Evolutionary conservation across 257 asterid species (phyloP), one percentile per base, ranked within the genome.

Genomic region (Rubia yunnanensis): DNA sequence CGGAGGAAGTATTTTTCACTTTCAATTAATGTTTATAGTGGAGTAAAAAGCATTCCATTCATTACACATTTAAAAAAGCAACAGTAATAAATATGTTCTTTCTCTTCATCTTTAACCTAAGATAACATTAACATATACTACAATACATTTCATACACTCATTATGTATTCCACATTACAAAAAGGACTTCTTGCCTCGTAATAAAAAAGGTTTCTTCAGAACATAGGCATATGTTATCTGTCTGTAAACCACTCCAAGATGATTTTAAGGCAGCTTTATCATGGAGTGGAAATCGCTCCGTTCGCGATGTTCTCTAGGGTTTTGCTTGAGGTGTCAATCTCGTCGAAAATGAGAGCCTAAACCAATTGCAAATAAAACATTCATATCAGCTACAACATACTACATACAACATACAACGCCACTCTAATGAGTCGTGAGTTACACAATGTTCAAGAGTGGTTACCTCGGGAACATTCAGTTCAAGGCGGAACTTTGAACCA

Each of bases 401-500:
- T n/a, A n/a, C n/a, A n/a, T n/a, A n/a, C n/a, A n/a, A n/a, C n/a
- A n/a, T n/a, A n/a, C 14, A 24, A 6, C 26, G 23, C n/a, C 7
- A 27, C 1, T 27, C 30, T 5, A 26, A 50, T 7, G 3, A 64
- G 60, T 7, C 9, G 10, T 3, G 7, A 46, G 23, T 10, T 24
- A 5, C 23, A 49, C n/a, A 52, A 36, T 14, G 27, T 22, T 32
- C 34, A 5, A 39, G 61, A 46, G 52, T 7, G 6, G 31, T n/a
- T 77, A 92, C 98, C 99, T 94, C 99, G 15, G 99, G 98, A 54
- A 91, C 66, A 70, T 79, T 88, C 46, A 94, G 73, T 50, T 94
- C 99, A 0, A 94, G 99, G 15, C 99, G 96, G 83, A 94, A 94
- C 75, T 94, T 94, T 41, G 99, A 97, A 13, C 99, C 99, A 23